A percentile compares a stretch with the other conserved stretches of the same genome.
These are phyloP conservation scores for Piloderma croceum DNA, from an alignment of 768 basidiomycete species.

Conservation along the genomic window DNA sequence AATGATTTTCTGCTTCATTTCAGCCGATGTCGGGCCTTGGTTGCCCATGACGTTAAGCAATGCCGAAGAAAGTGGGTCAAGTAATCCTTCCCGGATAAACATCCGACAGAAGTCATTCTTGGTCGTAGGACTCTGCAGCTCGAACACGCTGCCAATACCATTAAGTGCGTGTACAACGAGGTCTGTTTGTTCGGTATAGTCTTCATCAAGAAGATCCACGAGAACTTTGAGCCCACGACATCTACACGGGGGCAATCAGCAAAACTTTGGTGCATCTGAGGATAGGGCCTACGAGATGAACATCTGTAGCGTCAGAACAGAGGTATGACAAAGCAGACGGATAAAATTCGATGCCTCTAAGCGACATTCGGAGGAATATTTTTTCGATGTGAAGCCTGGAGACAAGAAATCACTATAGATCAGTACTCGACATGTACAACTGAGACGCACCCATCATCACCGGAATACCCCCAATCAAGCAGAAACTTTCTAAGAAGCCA, in stretches of 20 bases:
- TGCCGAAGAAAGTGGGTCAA: constrained; percentile 89
- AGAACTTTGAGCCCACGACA: constrained; percentile 93
- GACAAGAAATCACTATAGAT: too few relatives aligned
- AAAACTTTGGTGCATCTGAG: neutral
- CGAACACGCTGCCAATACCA: constrained; percentile 93
- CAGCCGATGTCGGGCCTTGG: constrained; percentile 55
- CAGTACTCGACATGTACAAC: neutral
- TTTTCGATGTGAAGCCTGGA: constrained; percentile 88
- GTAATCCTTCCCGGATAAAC: constrained; percentile 92
- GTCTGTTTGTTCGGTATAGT: constrained; percentile 86
- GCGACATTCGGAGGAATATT: constrained; percentile 87
- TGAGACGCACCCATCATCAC: constrained; percentile 76
- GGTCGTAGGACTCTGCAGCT: constrained; percentile 91
- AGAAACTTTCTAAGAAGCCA: constrained; percentile 90
- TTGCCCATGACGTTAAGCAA: constrained; percentile 82
- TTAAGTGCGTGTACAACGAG: constrained; percentile 91
- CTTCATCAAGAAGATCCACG: constrained; percentile 94
- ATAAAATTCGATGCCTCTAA: constrained; percentile 96
- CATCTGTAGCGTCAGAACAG: constrained; percentile 93
- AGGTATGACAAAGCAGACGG: constrained; percentile 85
- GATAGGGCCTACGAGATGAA: constrained; percentile 88
- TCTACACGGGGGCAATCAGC: too few relatives aligned
- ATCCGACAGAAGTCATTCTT: constrained; percentile 98
- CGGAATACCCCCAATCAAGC: constrained; percentile 93
- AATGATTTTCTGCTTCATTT: constrained; percentile 85